These are phyloP conservation scores for Stemphylium lycopersici DNA, from an alignment of 2,329 filamentous ascomycete species.

Conservation along the genomic window DNA sequence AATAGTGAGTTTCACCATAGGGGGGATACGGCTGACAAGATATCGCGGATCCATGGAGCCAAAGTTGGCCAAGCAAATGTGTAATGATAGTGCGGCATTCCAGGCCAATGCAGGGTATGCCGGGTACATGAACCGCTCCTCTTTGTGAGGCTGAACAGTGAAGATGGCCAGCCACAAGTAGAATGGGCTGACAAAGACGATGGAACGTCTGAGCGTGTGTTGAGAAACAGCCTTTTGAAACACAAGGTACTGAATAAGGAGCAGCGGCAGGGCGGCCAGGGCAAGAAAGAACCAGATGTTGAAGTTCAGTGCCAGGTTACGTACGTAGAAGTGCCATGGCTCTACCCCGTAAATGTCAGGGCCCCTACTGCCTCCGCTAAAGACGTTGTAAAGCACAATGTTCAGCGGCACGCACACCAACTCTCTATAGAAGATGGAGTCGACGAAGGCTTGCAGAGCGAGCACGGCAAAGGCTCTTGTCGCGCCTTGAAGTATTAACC, in stretches of 20 bases:
- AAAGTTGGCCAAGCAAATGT: conserved; percentile 77
- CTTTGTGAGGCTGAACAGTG: conserved; percentile 91
- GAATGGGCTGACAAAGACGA: conserved; percentile 83
- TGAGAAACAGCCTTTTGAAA: conserved; percentile 67
- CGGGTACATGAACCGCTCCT: conserved; percentile 98
- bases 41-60: conserved; percentile 72
- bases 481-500: conserved; percentile 70
- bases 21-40: conserved; percentile 73
- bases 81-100: conserved; percentile 83
- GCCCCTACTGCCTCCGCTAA: conserved; percentile 76
- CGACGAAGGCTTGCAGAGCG: conserved; percentile 70
- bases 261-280: conserved; percentile 73
- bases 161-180: conserved; percentile 96
- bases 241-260: conserved; percentile 73
- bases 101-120: conserved; percentile 88
- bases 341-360: conserved; percentile 95
- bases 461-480: conserved; percentile 71
- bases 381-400: conserved; percentile 95
- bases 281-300: conserved; percentile 92
- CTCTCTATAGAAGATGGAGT: conserved; percentile 85
- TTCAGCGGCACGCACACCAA: conserved; percentile 82
- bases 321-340: conserved; percentile 95
- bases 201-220: conserved; percentile 73
- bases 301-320: conserved; percentile 91
- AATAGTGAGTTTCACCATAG: conserved; percentile 70